Conservation (phyloP, 495 filamentous ascomycete genomes). For the Aspergillus taichungensis region DNA sequence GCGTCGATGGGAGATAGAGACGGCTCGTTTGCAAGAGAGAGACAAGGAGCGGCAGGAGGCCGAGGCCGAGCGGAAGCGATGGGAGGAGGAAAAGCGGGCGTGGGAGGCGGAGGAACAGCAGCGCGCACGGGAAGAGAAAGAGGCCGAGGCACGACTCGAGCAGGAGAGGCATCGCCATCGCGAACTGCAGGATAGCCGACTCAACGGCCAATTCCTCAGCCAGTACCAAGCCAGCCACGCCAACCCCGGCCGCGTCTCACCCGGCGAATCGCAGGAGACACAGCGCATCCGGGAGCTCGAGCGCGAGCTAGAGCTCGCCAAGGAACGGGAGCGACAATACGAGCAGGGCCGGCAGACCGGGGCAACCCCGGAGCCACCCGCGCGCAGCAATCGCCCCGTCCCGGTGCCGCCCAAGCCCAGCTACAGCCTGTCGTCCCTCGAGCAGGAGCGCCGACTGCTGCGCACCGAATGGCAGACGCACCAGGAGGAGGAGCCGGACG, state of each 20-base stretch:
- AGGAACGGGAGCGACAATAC: conserved; percentile 79
- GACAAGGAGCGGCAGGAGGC: conserved; percentile 60
- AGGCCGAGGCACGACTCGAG: conserved; percentile 55
- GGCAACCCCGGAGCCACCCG: conserved; percentile 20
- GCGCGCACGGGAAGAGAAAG: conserved; percentile 63
- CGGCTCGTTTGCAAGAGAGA: conserved; percentile 41
- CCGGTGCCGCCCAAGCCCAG: conserved; percentile 44
- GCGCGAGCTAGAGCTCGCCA: conserved; percentile 73
- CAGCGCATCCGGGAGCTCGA: conserved; percentile 78
- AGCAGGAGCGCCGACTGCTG: conserved; percentile 67
- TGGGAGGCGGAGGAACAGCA: conserved; percentile 79
- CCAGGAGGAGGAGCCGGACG: conserved; percentile 32
- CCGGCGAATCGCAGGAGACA: conserved; percentile 36
- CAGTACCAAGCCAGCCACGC: conserved; percentile 62
- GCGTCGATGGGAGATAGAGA: conserved; percentile 72
- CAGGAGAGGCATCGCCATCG: conserved; percentile 56
- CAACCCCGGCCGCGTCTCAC: conserved; percentile 2
- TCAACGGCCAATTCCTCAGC: conserved; percentile 77
- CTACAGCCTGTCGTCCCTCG: conserved; percentile 61
- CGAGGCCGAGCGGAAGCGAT: conserved; percentile 69
- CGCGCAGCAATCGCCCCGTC: conserved; percentile 29
- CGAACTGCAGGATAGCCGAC: conserved; percentile 50
- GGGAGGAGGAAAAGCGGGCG: conserved; percentile 76
- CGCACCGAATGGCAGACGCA: conserved; percentile 58
- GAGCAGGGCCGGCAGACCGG: conserved; percentile 61